These are phyloP conservation scores for Dendrobium catenatum DNA, from an alignment of 106 monocot genomes.

Conservation along the genomic window DNA sequence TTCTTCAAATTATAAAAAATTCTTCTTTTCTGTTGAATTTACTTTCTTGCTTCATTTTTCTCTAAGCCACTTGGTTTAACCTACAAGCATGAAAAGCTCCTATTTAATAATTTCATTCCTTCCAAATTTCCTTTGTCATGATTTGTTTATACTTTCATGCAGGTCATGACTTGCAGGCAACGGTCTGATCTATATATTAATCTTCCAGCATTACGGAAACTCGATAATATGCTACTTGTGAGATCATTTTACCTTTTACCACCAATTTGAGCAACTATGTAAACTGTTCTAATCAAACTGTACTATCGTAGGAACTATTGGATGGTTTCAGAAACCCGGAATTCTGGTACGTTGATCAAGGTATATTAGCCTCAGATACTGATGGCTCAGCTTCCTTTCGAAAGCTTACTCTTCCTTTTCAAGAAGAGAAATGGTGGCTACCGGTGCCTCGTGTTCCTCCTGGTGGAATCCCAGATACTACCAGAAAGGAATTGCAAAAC, in stretches of 20 bases:
- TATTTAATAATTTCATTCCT: too few species aligned
- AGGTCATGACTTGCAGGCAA: constrained; percentile 81
- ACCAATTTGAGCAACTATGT: neutral
- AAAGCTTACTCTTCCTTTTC: constrained; percentile 23
- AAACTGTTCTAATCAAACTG: neutral
- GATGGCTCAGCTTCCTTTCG: constrained; percentile 59
- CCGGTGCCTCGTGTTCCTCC: constrained; percentile 79
- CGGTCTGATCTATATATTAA: constrained; percentile 72
- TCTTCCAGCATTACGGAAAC: constrained; percentile 80
- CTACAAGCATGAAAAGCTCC: too few species aligned
- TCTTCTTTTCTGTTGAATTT: constrained; percentile 1
- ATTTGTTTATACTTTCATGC: neutral
- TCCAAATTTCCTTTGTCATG: neutral
- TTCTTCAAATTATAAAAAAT: neutral
- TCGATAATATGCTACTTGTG: constrained; percentile 89
- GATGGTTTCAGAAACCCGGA: constrained; percentile 63
- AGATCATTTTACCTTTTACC: constrained; percentile 8
- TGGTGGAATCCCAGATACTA: constrained; percentile 56
- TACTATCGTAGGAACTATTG: constrained; percentile 59
- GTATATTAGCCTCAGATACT: constrained; percentile 44
- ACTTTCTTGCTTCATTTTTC: neutral
- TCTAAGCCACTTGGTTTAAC: too few species aligned
- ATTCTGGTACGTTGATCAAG: constrained; percentile 95
- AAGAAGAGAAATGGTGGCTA: constrained; percentile 90
- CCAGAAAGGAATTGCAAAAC: constrained; percentile 60